A percentile compares a stretch with the other conserved stretches of the same genome.
Evolutionary conservation across 2,329 filamentous ascomycete species (phyloP).

Genomic region (Bipolaris oryzae): DNA sequence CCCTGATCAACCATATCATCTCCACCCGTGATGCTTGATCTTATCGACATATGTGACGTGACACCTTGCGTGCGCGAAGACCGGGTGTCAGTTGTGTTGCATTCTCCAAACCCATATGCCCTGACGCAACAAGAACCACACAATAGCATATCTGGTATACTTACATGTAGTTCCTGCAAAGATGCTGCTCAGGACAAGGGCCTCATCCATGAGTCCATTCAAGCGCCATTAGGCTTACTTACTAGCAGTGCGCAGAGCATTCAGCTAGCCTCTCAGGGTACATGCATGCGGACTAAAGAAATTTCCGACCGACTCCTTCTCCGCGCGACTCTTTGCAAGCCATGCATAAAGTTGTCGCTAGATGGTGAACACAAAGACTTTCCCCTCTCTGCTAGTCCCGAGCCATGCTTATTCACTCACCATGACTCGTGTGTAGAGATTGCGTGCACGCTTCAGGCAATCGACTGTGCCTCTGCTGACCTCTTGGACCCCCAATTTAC

Average conservation of each 20-base stretch:
- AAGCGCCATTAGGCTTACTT: not conserved
- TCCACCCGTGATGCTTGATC: slow-evolving; percentile 8
- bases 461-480: not conserved
- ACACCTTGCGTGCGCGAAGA: not conserved
- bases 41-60: slow-evolving; percentile 7
- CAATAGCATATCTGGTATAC: too few relatives aligned
- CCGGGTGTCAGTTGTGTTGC: too few relatives aligned
- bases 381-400: not conserved
- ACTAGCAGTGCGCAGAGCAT: not conserved
- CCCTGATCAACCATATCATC: slow-evolving; percentile 16
- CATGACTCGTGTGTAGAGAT: not conserved
- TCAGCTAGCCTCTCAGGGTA: not conserved
- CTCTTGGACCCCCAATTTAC: not conserved
- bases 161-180: not conserved
- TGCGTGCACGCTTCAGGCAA: not conserved
- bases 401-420: not conserved
- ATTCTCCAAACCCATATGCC: too few relatives aligned
- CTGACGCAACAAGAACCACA: too few relatives aligned
- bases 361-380: not conserved
- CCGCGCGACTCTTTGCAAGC: not conserved
- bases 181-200: not conserved
- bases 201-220: not conserved
- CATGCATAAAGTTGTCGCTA: not conserved
- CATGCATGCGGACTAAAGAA: slow-evolving; percentile 1
- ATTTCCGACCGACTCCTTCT: slow-evolving; percentile 1